Percentiles rank a stretch among this genome's conserved stretches.
Conservation (phyloP, 176 grass and related monocot genomes). For the Elaeis guineensis region DNA sequence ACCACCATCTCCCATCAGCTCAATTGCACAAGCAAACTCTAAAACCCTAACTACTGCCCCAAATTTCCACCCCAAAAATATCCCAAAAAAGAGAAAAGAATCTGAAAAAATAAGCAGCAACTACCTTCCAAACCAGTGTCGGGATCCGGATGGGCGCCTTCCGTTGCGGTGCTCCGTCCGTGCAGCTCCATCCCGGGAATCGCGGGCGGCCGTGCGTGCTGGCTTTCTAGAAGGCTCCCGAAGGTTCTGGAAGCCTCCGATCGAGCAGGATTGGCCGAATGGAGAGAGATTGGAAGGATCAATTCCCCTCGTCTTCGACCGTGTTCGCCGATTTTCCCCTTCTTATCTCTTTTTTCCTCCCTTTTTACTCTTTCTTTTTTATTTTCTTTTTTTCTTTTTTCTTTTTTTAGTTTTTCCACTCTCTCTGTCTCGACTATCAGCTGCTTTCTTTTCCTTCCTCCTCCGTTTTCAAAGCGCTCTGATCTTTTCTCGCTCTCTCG, state of each 20-base stretch:
- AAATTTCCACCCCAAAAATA: background rate
- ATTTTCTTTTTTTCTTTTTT: too few relatives aligned
- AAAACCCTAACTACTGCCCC: slow-evolving; percentile 33
- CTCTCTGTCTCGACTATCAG: too few relatives aligned
- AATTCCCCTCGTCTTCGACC: slow-evolving; percentile 13
- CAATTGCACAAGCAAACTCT: slow-evolving; percentile 9
- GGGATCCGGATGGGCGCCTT: slow-evolving; percentile 18
- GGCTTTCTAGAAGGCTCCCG: too few relatives aligned
- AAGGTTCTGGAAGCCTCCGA: slow-evolving; percentile 25
- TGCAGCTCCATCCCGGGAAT: slow-evolving; percentile 33
- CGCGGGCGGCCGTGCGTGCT: too few relatives aligned
- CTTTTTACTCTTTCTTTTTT: background rate
- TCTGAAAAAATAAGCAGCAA: background rate
- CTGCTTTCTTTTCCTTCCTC: too few relatives aligned
- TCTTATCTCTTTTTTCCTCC: background rate
- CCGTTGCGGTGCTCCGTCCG: slow-evolving; percentile 6
- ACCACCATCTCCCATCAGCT: background rate
- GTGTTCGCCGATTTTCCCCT: background rate
- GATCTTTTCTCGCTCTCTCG: background rate
- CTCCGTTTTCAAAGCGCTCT: background rate
- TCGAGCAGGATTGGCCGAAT: slow-evolving; percentile 11
- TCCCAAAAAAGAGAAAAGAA: background rate
- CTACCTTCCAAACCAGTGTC: slow-evolving; percentile 65
- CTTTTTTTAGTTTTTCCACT: too few relatives aligned
- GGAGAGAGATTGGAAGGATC: background rate